Evolutionary conservation across 805 yeast genomes (phyloP), one percentile per base, ranked within the genome.

Genomic region (Middelhovenomyces tepae): DNA sequence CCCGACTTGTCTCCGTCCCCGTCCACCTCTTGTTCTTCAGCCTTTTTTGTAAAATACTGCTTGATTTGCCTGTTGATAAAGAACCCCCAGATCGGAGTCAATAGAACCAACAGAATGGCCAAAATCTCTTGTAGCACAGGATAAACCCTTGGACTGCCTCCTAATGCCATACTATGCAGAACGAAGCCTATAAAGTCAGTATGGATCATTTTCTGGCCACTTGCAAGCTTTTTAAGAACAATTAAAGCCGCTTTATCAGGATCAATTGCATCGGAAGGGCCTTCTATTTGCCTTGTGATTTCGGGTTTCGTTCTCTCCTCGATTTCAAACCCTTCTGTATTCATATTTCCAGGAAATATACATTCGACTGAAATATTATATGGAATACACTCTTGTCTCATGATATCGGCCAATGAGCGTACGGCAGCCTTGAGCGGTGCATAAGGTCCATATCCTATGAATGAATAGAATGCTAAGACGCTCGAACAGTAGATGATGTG

Each of bases 101-200:
- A 37, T 10, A 82, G 49, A 13, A 71, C 63, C 15, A 75, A 57
- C 3, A 71, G 20, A 6, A 75, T 53, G 0, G 75, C 66, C 1
- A 75, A 23, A 1, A 71, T 25, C 36, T 62, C 48, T 63, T 65
- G 83, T 1, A 77, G 42, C 1, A 73, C 35, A 45, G 76, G 71
- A 55, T 72, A 67, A 28, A 63, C 62, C 19, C 91, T 61, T 6
- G 94, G 93, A 36, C 75, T 64, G 30, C 74, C 62, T 2, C 95
- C 93, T 40, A 84, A 60, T 47, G 71, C 70, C 16, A 78, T 62
- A 28, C 76, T 63, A 45, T 76, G 75, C 25, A 91, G 59, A 1
- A 83, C 56, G 89, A 93, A 86, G 4, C 95, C 94, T 23, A 86
- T 70, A 11, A 72, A 59, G 55, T 91, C 98, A 0, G 96, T 89